Percentiles rank a stretch among this genome's conserved stretches.
phyloP scores from a whole-genome alignment of 768 basidiomycete genomes.

The Russula dissimulans region DNA sequence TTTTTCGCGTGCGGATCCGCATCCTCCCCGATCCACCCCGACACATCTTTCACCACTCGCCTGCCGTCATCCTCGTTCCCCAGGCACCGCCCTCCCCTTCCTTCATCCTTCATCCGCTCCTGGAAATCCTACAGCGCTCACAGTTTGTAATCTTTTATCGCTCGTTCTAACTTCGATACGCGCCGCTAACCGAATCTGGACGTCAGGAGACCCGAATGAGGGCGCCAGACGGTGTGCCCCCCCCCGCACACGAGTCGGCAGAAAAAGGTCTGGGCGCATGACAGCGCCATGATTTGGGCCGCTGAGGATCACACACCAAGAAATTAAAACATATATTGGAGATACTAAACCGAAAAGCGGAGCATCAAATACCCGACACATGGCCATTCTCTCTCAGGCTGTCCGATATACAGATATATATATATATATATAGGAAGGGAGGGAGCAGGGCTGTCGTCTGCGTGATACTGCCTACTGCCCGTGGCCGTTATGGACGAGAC shows the following conservation, averaged over 20 bases:
- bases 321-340: not conserved
- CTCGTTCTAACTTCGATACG: not conserved
- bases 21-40: too few species aligned
- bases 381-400: not conserved
- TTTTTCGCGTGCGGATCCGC: too few species aligned
- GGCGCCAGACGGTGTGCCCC: not conserved
- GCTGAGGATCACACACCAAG: not conserved
- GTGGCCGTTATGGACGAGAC: not conserved
- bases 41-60: too few species aligned
- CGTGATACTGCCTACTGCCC: not conserved
- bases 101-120: not conserved
- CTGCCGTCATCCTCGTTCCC: not conserved
- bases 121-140: slow-evolving; percentile 2
- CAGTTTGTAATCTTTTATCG: not conserved
- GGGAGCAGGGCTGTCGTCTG: not conserved
- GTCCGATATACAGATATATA: not conserved
- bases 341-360: not conserved
- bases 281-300: not conserved
- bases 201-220: not conserved
- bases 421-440: not conserved
- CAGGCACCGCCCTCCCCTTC: not conserved
- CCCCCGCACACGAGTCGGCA: not conserved
- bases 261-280: not conserved
- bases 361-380: not conserved
- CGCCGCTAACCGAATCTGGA: not conserved